These are phyloP conservation scores for Yamadazyma trypodendri DNA, from an alignment of 1,139 yeast genomes.

Conservation along the genomic window DNA sequence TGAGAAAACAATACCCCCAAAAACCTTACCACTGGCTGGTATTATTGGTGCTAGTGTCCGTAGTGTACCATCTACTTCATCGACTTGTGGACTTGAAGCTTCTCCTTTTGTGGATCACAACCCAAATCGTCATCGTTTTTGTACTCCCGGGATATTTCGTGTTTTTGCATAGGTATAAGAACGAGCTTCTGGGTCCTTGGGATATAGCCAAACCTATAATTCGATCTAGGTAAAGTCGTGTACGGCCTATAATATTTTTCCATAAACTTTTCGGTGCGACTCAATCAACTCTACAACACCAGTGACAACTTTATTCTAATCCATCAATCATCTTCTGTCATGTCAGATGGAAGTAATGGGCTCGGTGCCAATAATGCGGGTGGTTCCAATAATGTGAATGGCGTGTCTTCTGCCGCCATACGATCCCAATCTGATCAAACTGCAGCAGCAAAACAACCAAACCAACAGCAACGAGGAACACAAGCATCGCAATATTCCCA, in stretches of 20 bases:
- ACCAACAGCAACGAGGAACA: slow-evolving; percentile 4
- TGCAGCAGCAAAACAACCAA: slow-evolving; percentile 7
- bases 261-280: neutral
- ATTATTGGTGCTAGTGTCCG: slow-evolving; percentile 20
- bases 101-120: slow-evolving; percentile 47
- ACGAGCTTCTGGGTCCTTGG: slow-evolving; percentile 93
- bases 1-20: slow-evolving; percentile 37
- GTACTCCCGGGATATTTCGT: slow-evolving; percentile 71
- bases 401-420: slow-evolving; percentile 6
- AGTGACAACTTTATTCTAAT: neutral
- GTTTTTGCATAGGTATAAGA: slow-evolving; percentile 74
- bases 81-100: slow-evolving; percentile 24
- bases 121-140: slow-evolving; percentile 50
- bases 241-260: neutral
- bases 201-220: slow-evolving; percentile 76
- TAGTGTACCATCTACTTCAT: slow-evolving; percentile 23
- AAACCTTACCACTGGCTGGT: slow-evolving; percentile 31
- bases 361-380: slow-evolving; percentile 4
- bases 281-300: neutral
- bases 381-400: slow-evolving; percentile 1
- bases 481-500: slow-evolving; percentile 46
- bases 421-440: slow-evolving; percentile 2
- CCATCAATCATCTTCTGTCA: neutral
- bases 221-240: slow-evolving; percentile 1
- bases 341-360: slow-evolving; percentile 3